phyloP scores from a whole-genome alignment of 2,329 filamentous ascomycete species.

The Ophiocordyceps camponoti-floridani region DNA sequence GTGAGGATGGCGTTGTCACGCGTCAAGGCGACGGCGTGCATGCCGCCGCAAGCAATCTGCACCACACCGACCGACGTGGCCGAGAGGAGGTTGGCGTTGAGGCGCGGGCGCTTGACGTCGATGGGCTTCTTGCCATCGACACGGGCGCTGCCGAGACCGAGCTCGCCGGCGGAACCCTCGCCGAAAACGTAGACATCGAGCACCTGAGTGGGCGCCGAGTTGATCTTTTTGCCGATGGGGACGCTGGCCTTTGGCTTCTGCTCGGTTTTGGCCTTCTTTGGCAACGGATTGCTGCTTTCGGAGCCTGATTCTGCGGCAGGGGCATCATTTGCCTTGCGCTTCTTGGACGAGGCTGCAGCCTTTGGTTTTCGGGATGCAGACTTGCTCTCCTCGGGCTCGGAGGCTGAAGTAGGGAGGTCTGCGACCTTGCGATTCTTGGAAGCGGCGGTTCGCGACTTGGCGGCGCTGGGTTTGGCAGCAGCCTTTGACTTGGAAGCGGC shows the following conservation, averaged over 20 bases:
- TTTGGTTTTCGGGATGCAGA: constrained; percentile 43
- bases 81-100: constrained; percentile 46
- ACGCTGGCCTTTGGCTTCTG: constrained; percentile 5
- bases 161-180: constrained; percentile 63
- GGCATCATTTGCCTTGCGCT: constrained; percentile 6
- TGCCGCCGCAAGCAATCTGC: constrained; percentile 60
- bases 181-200: constrained; percentile 69
- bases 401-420: constrained; percentile 2
- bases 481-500: constrained; percentile 8
- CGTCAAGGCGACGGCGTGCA: constrained; percentile 65
- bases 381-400: constrained; percentile 3
- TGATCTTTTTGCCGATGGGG: constrained; percentile 2
- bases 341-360: constrained; percentile 5
- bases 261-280: constrained; percentile 35
- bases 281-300: constrained; percentile 21
- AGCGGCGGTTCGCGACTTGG: constrained; percentile 6
- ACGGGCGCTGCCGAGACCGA: constrained; percentile 53
- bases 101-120: constrained; percentile 66
- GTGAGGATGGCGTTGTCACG: constrained; percentile 67
- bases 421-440: constrained; percentile 1
- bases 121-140: constrained; percentile 42
- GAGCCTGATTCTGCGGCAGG: constrained; percentile 2
- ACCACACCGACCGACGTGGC: constrained; percentile 54
- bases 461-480: constrained; percentile 8
- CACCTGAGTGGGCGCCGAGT: constrained; percentile 31